Base-by-base conservation (phyloP, 441 rosid genomes). In the Sinapis alba region DNA sequence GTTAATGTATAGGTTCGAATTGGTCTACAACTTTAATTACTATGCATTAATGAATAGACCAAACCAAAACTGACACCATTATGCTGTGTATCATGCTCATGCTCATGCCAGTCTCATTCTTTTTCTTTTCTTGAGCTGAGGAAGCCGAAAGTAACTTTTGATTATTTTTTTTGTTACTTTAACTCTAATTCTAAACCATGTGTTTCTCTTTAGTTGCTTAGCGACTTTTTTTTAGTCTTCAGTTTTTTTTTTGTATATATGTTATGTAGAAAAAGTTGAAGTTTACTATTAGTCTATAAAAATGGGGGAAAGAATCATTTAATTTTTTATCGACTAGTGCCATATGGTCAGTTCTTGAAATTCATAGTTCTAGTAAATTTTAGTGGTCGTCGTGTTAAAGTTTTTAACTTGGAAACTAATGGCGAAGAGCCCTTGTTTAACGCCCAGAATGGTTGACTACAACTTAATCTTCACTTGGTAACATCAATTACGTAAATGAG, bases 1-100 rank as follows among this genome's bases (percentile, higher is more conserved):
- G 67, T 65, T 38, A 59, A 18, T 71, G 20, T 64, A 57, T 53
- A 54, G 62, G 50, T 65, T 43, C 6, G 19, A 56, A 34, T 30
- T 56, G 67, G 67, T 41, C 38, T 62, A 11, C 36, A 68, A 69
- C 66, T 70, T 64, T 3, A 70, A 30, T 54, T 45, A 64, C 62
- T 58, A 59, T 24, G 65, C 68, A 71, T 65, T 65, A 47, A 65
- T 58, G 72, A 65, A 59, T 71, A 66, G 80, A 47, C 72, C 63
- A 65, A 65, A 77, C 73, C 27, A 65, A 18, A 56, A 58, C 68
- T 47, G 62, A 65, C 45, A 71, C 57, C 67, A 77, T 56, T 64
- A 13, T 51, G 62, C 6, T 26, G n/a, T n/a, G n/a, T 58, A 43
- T 50, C 45, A 27, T 62, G 18, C 43, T 28, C 61, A 56, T 13